A percentile compares a stretch with the other conserved stretches of the same genome.
Conservation (phyloP, 495 filamentous ascomycete species). For the Trichoderma erinaceum region DNA sequence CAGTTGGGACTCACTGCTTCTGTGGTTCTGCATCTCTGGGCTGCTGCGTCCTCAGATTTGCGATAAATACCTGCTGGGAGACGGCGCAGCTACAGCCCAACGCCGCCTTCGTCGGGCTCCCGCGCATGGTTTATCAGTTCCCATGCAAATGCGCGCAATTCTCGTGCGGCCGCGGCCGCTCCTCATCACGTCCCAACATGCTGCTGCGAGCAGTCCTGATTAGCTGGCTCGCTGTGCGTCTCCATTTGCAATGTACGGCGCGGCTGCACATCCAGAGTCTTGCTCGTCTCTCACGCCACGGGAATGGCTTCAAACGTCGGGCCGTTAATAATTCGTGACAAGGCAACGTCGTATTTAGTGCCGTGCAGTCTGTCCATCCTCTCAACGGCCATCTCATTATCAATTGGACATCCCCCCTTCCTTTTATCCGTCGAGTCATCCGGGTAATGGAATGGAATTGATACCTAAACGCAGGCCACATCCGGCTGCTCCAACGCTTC, state of each 20-base stretch:
- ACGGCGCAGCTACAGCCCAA: neutral
- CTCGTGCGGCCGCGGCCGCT: neutral
- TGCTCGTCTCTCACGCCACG: neutral
- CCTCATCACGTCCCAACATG: conserved; percentile 11
- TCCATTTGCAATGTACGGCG: conserved; percentile 5
- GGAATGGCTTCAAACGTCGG: neutral
- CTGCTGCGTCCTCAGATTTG: neutral
- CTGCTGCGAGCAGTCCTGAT: neutral
- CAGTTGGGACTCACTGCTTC: conserved; percentile 12
- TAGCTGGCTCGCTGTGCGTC: neutral
- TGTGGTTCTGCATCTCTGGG: neutral
- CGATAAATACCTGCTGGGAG: neutral
- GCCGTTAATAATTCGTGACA: neutral
- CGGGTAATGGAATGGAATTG: conserved; percentile 5
- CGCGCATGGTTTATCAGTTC: neutral
- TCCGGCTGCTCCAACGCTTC: neutral
- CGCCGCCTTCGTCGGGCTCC: neutral
- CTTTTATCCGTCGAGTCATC: conserved; percentile 9
- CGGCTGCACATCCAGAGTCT: neutral
- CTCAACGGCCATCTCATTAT: neutral
- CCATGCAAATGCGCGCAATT: conserved; percentile 7
- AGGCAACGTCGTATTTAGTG: conserved; percentile 6
- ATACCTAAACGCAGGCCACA: neutral
- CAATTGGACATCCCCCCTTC: neutral
- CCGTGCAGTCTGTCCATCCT: neutral